Conservation (phyloP, 192 early-diverging fungal genomes). For the Neocallimastix lanati region DNA sequence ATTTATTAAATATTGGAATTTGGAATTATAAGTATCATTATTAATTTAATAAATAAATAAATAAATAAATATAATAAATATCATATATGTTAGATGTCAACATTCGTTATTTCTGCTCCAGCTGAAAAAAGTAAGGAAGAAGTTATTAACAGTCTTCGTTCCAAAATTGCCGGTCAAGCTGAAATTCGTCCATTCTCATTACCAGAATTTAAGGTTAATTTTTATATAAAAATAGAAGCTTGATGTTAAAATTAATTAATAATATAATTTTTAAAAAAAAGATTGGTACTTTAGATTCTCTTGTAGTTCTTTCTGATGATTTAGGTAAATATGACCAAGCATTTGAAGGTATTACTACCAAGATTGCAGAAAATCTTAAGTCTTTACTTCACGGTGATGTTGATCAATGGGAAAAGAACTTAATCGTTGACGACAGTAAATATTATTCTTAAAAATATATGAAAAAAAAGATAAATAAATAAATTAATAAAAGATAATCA, state of each 20-base stretch:
- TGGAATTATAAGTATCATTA: neutral
- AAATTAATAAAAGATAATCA: no score
- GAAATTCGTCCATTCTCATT: slow-evolving; percentile 67
- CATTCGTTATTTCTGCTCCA: slow-evolving; percentile 60
- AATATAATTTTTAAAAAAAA: no score
- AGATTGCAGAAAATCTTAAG: slow-evolving; percentile 71
- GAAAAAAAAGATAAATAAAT: no score
- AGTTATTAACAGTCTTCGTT: slow-evolving; percentile 24
- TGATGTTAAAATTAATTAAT: no score
- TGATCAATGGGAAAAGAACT: slow-evolving; percentile 38
- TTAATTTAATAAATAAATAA: neutral
- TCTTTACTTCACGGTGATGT: slow-evolving; percentile 45
- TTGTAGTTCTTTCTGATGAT: slow-evolving; percentile 89
- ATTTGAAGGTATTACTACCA: slow-evolving; percentile 54
- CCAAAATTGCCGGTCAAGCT: slow-evolving; percentile 24
- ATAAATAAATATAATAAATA: neutral
- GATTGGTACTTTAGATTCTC: slow-evolving; percentile 88
- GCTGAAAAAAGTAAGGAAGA: slow-evolving; percentile 61
- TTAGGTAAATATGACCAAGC: slow-evolving; percentile 64
- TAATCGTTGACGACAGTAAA: slow-evolving; percentile 70
- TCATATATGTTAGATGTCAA: neutral
- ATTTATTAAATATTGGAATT: neutral
- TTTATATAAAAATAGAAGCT: no score
- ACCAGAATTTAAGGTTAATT: slow-evolving; percentile 78
- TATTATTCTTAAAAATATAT: slow-evolving; percentile 4